Conservation (phyloP, 495 filamentous ascomycete species). For the Daldinia bambusicola region DNA sequence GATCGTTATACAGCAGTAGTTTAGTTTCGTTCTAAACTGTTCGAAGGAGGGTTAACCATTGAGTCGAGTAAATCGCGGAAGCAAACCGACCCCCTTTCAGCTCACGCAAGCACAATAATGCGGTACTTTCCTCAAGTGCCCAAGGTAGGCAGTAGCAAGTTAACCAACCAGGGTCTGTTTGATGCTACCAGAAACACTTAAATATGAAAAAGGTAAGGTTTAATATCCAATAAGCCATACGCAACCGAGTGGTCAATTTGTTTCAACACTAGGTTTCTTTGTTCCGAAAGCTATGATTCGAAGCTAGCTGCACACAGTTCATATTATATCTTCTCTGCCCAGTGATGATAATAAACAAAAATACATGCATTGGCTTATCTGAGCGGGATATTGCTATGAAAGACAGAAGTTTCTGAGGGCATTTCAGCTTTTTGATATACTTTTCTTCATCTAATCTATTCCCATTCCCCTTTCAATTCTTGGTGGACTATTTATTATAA, state of each 20-base stretch:
- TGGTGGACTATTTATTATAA: neutral
- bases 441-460: neutral
- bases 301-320: no score
- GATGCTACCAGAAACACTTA: neutral
- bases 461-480: neutral
- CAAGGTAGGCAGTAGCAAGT: neutral
- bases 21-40: neutral
- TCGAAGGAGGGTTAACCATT: neutral
- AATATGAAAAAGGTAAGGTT: neutral
- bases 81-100: neutral
- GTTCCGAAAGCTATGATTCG: no score
- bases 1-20: neutral
- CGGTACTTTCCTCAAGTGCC: neutral
- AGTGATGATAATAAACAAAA: neutral
- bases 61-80: neutral
- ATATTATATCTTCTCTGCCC: neutral
- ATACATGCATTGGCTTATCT: slow-evolving; percentile 14
- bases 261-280: neutral
- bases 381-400: neutral
- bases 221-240: neutral
- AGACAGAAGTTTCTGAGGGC: slow-evolving; percentile 6
- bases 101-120: neutral
- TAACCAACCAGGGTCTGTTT: neutral
- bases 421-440: neutral
- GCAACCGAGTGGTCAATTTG: neutral